Conservation (phyloP, 139 green algal genomes). For the Dunaliella sp. region DNA sequence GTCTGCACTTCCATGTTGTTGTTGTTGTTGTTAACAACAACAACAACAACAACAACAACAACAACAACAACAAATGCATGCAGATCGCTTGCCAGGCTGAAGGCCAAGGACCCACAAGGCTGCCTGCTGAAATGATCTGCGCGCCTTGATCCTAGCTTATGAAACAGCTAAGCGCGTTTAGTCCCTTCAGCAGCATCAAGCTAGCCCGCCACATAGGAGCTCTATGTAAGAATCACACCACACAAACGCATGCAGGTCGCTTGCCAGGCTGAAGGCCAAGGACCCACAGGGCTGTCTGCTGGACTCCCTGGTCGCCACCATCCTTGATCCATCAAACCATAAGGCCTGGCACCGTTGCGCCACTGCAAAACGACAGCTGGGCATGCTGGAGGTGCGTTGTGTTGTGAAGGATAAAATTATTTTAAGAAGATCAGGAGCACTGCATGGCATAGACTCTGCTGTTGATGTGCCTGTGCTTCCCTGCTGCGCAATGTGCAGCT, state of each 20-base stretch:
- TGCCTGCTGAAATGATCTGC: conserved; percentile 11
- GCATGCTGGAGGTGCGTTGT: conserved; percentile 17
- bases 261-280: conserved; percentile 8
- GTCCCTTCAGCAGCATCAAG: too few relatives aligned
- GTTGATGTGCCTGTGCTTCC: too few relatives aligned
- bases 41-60: too few relatives aligned
- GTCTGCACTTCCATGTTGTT: too few relatives aligned
- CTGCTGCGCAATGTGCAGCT: too few relatives aligned
- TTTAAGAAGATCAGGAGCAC: background rate
- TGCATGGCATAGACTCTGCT: too few relatives aligned
- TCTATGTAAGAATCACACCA: too few relatives aligned
- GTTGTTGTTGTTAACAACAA: too few relatives aligned
- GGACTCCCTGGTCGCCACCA: conserved; percentile 25
- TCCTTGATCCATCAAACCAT: conserved; percentile 27
- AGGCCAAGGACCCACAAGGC: background rate
- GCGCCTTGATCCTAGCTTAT: too few relatives aligned
- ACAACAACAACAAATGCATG: too few relatives aligned
- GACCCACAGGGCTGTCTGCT: conserved; percentile 13
- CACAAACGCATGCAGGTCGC: conserved; percentile 2
- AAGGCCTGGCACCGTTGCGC: conserved; percentile 38
- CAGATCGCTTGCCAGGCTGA: conserved; percentile 14
- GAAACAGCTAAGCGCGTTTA: too few relatives aligned
- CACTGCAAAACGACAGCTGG: conserved; percentile 27
- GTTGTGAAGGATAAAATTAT: background rate
- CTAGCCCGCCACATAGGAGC: too few relatives aligned